A percentile compares a stretch with the other conserved stretches of the same genome.
Conservation (phyloP, 2,329 filamentous ascomycete genomes). For the Claviceps pazoutovae region DNA sequence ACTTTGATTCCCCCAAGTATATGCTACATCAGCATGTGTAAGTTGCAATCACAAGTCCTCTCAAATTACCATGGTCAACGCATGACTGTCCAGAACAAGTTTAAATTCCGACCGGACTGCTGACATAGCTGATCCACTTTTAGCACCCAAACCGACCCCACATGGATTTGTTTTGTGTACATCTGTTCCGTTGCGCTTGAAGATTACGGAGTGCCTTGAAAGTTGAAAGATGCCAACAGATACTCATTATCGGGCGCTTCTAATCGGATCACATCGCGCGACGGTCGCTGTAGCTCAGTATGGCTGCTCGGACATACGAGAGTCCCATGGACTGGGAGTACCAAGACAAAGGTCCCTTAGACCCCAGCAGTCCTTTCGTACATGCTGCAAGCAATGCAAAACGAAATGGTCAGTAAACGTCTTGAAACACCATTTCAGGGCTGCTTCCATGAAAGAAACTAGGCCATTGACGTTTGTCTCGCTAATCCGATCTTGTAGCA, state of each 20-base stretch:
- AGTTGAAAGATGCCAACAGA: slow-evolving; percentile 1
- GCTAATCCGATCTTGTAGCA: slow-evolving; percentile 14
- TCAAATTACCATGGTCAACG: not conserved
- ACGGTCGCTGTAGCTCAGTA: slow-evolving; percentile 13
- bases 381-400: slow-evolving; percentile 31
- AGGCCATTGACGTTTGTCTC: not conserved
- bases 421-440: not conserved
- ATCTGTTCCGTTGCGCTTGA: slow-evolving; percentile 13
- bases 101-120: slow-evolving; percentile 2
- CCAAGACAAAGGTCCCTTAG: slow-evolving; percentile 40
- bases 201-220: slow-evolving; percentile 7
- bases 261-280: not conserved
- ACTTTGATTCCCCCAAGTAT: too few species aligned
- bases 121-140: slow-evolving; percentile 16
- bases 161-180: slow-evolving; percentile 21
- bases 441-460: too few species aligned
- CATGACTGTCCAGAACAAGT: not conserved
- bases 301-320: slow-evolving; percentile 43
- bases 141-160: slow-evolving; percentile 4
- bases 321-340: slow-evolving; percentile 56
- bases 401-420: slow-evolving; percentile 27
- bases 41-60: not conserved
- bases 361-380: slow-evolving; percentile 48
- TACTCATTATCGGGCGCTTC: not conserved
- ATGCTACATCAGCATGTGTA: too few species aligned